Conservation (phyloP, 1,284 basidiomycete species). For the Tetrapyrgos nigripes region DNA sequence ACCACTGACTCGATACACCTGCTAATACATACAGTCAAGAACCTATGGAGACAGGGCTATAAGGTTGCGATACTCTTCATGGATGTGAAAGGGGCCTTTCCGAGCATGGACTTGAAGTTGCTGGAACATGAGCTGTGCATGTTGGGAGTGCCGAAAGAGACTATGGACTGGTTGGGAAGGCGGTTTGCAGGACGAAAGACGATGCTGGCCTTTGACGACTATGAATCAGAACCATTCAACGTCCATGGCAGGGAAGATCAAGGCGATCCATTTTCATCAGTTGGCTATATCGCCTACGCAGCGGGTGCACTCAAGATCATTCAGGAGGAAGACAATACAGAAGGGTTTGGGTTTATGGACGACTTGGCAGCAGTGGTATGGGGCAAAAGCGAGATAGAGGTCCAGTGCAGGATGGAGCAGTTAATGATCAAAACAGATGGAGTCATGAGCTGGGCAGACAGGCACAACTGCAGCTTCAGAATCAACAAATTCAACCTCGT, state of each 20-base stretch:
- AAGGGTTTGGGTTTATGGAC: conserved; percentile 3
- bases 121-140: conserved; percentile 38
- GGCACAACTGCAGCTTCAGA: conserved; percentile 6
- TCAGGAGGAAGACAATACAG: neutral
- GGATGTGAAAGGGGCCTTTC: conserved; percentile 41
- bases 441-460: neutral
- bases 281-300: conserved; percentile 7
- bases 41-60: conserved; percentile 30
- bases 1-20: conserved; percentile 43
- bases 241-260: conserved; percentile 36
- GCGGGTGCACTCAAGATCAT: neutral
- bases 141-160: conserved; percentile 30
- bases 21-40: conserved; percentile 34
- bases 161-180: conserved; percentile 23
- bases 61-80: conserved; percentile 39
- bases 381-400: neutral
- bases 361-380: neutral
- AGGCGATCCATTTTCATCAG: conserved; percentile 32
- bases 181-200: conserved; percentile 28
- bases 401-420: neutral
- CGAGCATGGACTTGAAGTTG: conserved; percentile 27
- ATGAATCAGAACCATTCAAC: conserved; percentile 23
- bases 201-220: conserved; percentile 35
- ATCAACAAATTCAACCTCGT: conserved; percentile 4
- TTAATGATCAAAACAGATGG: neutral